These are phyloP conservation scores for Artemisia tridentata DNA, from an alignment of 129 eudicot species.

Conservation along the genomic window DNA sequence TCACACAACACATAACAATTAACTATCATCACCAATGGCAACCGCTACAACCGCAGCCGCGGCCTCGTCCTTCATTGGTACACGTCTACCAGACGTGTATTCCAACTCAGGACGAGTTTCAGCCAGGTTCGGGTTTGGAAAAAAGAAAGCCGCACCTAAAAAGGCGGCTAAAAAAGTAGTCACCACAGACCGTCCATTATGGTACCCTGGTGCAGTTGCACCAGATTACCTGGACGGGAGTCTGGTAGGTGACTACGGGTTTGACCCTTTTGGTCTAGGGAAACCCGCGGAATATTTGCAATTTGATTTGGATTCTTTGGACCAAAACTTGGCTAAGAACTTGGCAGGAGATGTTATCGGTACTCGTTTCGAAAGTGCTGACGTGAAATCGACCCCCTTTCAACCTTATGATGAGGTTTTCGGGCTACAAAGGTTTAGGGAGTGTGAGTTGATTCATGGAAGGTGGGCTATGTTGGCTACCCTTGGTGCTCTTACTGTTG, in stretches of 20 bases:
- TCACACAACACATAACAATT: neutral
- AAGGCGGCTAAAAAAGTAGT: conserved; percentile 25
- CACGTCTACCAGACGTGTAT: conserved; percentile 57
- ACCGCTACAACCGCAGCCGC: conserved; percentile 57
- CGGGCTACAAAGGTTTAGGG: conserved; percentile 90
- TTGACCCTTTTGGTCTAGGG: conserved; percentile 87
- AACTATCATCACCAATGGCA: conserved; percentile 29
- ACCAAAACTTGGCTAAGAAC: conserved; percentile 89
- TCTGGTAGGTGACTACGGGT: conserved; percentile 85
- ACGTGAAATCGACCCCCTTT: conserved; percentile 74
- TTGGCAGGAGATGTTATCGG: conserved; percentile 73
- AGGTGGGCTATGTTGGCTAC: conserved; percentile 99
- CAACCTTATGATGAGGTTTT: conserved; percentile 95
- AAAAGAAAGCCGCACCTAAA: conserved; percentile 52
- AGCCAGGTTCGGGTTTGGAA: conserved; percentile 76
- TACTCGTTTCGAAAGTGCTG: conserved; percentile 64
- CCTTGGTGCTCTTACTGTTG: conserved; percentile 86
- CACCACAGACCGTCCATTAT: conserved; percentile 66
- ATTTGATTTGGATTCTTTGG: conserved; percentile 74
- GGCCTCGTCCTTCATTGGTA: conserved; percentile 72
- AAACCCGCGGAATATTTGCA: conserved; percentile 91
- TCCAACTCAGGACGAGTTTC: conserved; percentile 53
- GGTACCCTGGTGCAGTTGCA: conserved; percentile 90
- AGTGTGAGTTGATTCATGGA: conserved; percentile 93
- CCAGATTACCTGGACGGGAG: conserved; percentile 81